phyloP scores from a whole-genome alignment of 2,329 filamentous ascomycete species.

The Cercospora brassicicola region DNA sequence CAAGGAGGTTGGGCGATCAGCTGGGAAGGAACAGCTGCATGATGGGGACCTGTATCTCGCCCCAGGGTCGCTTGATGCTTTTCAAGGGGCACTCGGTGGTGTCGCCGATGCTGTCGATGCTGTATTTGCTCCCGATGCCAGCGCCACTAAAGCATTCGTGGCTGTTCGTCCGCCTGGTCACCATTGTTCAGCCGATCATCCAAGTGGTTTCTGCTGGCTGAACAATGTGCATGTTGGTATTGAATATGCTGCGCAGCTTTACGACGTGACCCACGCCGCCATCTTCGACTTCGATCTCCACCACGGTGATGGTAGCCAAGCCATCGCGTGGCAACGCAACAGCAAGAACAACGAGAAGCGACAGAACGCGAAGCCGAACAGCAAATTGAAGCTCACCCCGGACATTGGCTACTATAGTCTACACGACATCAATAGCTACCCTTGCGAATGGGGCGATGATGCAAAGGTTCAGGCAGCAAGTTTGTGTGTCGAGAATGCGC shows the following conservation, averaged over 20 bases:
- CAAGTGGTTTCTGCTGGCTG: constrained; percentile 96
- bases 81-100: constrained; percentile 88
- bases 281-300: constrained; percentile 92
- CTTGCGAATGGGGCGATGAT: constrained; percentile 89
- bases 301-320: constrained; percentile 92
- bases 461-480: constrained; percentile 94
- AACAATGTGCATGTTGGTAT: constrained; percentile 99
- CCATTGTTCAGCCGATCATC: constrained; percentile 85
- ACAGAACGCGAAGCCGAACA: constrained; percentile 33
- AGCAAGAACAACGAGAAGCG: constrained; percentile 55
- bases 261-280: constrained; percentile 88
- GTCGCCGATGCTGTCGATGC: constrained; percentile 90
- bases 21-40: constrained; percentile 67
- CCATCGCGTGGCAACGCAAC: constrained; percentile 91
- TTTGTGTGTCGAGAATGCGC: constrained; percentile 88
- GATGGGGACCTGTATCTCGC: constrained; percentile 91
- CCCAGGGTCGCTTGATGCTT: constrained; percentile 77
- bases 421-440: constrained; percentile 98
- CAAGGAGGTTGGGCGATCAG: constrained; percentile 69
- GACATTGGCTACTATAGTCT: constrained; percentile 90
- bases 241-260: constrained; percentile 77
- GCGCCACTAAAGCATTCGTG: constrained; percentile 69
- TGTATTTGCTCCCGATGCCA: constrained; percentile 62
- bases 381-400: constrained; percentile 34
- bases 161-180: constrained; percentile 91